Evolutionary conservation across 208 protist genomes (phyloP).

Genomic region (Leishmania amazonensis): DNA sequence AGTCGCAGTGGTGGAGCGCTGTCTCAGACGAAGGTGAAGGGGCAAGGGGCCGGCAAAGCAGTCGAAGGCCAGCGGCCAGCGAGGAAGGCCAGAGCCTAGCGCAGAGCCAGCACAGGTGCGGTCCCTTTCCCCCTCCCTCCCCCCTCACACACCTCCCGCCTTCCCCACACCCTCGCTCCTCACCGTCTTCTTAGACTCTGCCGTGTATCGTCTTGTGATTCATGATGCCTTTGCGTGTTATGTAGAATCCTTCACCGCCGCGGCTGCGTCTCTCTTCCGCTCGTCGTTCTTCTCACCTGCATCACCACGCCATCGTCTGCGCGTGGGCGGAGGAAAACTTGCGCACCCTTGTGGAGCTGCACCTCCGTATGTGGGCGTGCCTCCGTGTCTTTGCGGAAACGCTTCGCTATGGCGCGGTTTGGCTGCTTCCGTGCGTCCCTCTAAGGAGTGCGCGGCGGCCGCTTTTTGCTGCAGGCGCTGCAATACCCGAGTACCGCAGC

Average conservation of each 20-base stretch:
- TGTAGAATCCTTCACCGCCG: too few species aligned
- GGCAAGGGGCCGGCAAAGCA: neutral
- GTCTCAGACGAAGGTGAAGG: neutral
- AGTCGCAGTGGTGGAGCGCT: neutral
- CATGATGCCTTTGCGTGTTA: too few species aligned
- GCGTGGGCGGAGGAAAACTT: neutral
- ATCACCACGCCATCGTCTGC: neutral
- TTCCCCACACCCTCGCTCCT: neutral
- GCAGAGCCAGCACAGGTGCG: neutral
- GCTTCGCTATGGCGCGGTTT: neutral
- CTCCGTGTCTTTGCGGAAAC: neutral
- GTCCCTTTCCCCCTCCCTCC: neutral
- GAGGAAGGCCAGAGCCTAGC: neutral
- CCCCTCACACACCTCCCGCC: neutral
- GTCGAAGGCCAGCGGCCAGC: neutral
- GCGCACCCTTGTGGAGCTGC: neutral
- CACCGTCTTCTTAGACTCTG: neutral
- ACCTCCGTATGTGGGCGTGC: neutral
- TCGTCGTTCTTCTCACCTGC: neutral
- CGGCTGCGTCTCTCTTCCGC: neutral
- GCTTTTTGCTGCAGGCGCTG: neutral
- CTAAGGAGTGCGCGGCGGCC: neutral
- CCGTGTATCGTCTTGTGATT: neutral
- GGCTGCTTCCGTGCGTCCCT: neutral
- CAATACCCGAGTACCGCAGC: neutral